Evolutionary conservation across 148 eudicot species (phyloP).

Genomic region (Rhododendron ferrugineum): DNA sequence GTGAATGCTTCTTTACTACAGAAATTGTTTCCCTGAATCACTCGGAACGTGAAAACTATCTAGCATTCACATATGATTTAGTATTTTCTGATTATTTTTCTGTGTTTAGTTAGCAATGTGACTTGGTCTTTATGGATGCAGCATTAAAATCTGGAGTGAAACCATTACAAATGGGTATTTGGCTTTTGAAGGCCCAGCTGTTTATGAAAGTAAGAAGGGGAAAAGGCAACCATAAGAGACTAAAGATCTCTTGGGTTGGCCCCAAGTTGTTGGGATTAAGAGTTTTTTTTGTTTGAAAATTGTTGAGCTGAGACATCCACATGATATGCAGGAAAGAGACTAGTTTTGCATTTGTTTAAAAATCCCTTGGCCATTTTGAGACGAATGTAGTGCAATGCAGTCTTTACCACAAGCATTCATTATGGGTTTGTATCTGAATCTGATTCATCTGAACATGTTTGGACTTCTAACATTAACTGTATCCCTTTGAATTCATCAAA

Average conservation of each 20-base stretch:
- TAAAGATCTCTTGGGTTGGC: neutral
- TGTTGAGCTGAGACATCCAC: constrained; percentile 6
- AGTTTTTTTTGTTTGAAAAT: neutral
- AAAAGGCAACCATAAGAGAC: neutral
- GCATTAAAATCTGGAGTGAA: neutral
- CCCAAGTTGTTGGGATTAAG: neutral
- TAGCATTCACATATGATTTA: neutral
- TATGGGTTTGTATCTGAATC: neutral
- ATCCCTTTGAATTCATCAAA: neutral
- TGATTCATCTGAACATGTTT: neutral
- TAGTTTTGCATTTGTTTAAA: neutral
- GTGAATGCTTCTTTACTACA: neutral
- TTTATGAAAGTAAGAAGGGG: neutral
- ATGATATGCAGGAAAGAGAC: neutral
- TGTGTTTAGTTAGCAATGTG: neutral
- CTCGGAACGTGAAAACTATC: neutral
- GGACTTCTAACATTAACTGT: neutral
- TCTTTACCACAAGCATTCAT: neutral
- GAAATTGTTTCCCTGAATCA: neutral
- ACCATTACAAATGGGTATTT: neutral
- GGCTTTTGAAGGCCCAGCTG: neutral
- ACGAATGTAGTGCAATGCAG: neutral
- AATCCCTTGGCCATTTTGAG: neutral
- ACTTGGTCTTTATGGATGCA: neutral
- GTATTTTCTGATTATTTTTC: neutral